Base-by-base conservation (phyloP, 2,329 filamentous ascomycete genomes). In the Penicillium palitans region DNA sequence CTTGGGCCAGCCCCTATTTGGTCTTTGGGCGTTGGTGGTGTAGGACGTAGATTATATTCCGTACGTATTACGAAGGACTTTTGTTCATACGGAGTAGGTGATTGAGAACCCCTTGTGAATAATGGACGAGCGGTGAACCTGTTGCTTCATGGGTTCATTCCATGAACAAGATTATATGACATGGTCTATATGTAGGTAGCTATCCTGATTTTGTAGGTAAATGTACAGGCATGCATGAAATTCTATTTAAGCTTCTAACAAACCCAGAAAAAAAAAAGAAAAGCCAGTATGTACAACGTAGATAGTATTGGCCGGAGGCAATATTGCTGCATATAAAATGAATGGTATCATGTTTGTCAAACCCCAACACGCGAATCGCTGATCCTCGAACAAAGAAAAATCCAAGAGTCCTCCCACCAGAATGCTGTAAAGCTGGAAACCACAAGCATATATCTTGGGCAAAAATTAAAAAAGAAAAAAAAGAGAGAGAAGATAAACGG, bases 331-430 rank as follows among this genome's bases (percentile, higher is more conserved):
- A 39, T 19, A 44, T 37, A 64, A 37, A 60, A 56, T 61, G 44
- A 58, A 56, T 60, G 61, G 61, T 65, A 66, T 65, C 62, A 66
- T 52, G 46, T 48, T 61, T 55, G 40, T 55, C 41, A 52, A 61
- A 61, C 31, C 45, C 51, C 47, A 57, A 35, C 40, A 46, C 17
- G 24, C 40, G 15, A 52, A 25, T 61, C 55, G 57, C 60, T 58
- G 49, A 56, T 57, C 24, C 49, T 40, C 31, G 29, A 54, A 45
- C 52, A 41, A 59, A 46, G 19, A 44, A 37, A 46, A 13, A 52
- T 27, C 27, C 29, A 46, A 35, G 40, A 33, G 40, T 46, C 17
- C 40, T 39, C 47, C 54, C 40, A 51, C 35, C 49, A 21, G 15
- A 37, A 46, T 48, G 55, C 44, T 37, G 37, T 45, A 55, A 52